Base-by-base conservation (phyloP, 345 rosid genomes). In the Euphorbia pulcherrima region DNA sequence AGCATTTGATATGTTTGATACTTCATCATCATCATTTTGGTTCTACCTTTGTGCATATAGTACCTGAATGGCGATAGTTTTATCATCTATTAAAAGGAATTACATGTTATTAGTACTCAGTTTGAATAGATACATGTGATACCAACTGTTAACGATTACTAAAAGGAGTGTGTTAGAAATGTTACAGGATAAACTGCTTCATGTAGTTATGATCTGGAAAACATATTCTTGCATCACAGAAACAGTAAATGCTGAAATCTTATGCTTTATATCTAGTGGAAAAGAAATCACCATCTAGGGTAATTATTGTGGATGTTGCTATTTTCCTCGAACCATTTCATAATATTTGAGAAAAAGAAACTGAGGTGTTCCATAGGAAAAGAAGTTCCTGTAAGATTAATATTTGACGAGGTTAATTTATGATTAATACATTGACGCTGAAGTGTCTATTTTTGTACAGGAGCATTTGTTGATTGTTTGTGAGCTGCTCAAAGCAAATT, bases 391-490 rank as follows among this genome's bases (percentile, higher is more conserved):
- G 6, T 50, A 50, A n/a, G 55, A 50, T 50, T 50, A 9, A 50
- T 18, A 50, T 18, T 50, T 50, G 16, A 50, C 5, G 24, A 50
- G n/a, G 55, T 20, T 18, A 50, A 18, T 44, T 20, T 18, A 50
- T 50, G 23, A 20, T n/a, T 18, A 50, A 50, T 18, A 50, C 55
- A 50, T 50, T 47, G 0, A 18, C 55, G 20, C 5, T 50, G 20
- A 50, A 50, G 24, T 18, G 24, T 50, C 52, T 23, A 61, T 62
- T 79, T 48, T 28, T 74, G 37, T 77, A 71, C 86, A 92, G 99
- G 99, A 95, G 85, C 99, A 95, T 83, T 83, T 95, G 84, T 82
- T 95, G 59, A 92, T 90, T 68, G 99, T 95, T 68, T 92, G 99
- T 73, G 99, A 95, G 78, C 97, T 92, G 74, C 97, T 95, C 20